Evolutionary conservation across 31 red algal species (phyloP), one percentile per base, ranked within the genome.

Genomic region (Odonthalia washingtoniensis): DNA sequence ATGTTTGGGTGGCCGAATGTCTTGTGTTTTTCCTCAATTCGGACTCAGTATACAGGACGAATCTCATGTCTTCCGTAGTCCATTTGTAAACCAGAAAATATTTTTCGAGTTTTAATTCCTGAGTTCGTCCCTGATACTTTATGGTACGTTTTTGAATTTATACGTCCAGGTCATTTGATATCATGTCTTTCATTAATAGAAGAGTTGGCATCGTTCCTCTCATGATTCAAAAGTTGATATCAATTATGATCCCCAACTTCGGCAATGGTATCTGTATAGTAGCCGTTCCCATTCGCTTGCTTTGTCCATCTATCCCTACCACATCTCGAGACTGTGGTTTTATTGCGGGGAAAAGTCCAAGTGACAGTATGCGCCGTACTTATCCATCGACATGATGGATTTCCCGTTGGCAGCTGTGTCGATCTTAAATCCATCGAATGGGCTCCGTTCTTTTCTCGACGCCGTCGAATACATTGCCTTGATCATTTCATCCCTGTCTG

Each of bases 11-110:
- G 72, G 3, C 72, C 38, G 18, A 75, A 39, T 6, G 27, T 40
- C 41, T 75, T 75, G 33, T 75, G 33, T 5, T 40, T 3, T 5
- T 75, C 41, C 72, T 34, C 5, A 75, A 37, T 75, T 75, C 6
- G 5, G 3, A n/a, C 18, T 75, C 72, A 2, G 72, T 75, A 41
- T 40, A 14, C 30, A 75, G 30, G 27, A 41, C 12, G 72, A 5
- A 38, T 42, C 5, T 2, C 9, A 5, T 36, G 72, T 39, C 6
- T 75, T 41, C 18, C 41, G n/a, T 4, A 57, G 12, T 57, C 49
- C 49, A 57, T 14, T 21, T 57, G 49, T 14, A 21, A 21, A 57
- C 21, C 9, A 27, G 33, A 37, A 75, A 75, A 39, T 75, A 75
- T 35, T 75, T 75, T 41, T 75, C 5, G 5, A 75, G 27, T 5